These are phyloP conservation scores for Phytopythium sindhum DNA, from an alignment of 352 stramenopile species.

Conservation along the genomic window DNA sequence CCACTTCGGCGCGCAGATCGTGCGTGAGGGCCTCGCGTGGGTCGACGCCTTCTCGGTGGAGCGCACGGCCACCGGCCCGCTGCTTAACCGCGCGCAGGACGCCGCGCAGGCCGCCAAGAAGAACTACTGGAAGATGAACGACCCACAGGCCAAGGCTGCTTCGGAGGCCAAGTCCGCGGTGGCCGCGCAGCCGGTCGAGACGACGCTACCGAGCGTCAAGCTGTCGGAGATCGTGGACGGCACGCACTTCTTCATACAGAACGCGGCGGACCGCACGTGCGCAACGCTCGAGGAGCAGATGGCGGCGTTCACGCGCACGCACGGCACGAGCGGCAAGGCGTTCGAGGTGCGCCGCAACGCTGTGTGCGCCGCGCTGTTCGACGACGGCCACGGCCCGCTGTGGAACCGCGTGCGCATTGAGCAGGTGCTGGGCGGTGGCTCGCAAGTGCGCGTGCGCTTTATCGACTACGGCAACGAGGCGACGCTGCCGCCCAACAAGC, in stretches of 20 bases:
- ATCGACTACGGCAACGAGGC: slow-evolving; percentile 96
- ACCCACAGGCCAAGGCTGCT: slow-evolving; percentile 49
- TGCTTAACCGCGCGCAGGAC: slow-evolving; percentile 81
- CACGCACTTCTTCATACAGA: slow-evolving; percentile 93
- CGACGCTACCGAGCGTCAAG: slow-evolving; percentile 65
- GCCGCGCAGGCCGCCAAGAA: slow-evolving; percentile 90
- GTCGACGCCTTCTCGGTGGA: slow-evolving; percentile 93
- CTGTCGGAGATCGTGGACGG: slow-evolving; percentile 94
- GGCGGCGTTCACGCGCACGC: slow-evolving; percentile 88
- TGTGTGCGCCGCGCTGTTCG: slow-evolving; percentile 93
- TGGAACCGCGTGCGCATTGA: slow-evolving; percentile 96
- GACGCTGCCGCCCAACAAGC: slow-evolving; percentile 75
- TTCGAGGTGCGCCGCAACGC: slow-evolving; percentile 91
- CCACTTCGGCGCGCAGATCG: slow-evolving; percentile 91
- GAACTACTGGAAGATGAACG: slow-evolving; percentile 92
- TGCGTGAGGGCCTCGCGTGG: slow-evolving; percentile 91
- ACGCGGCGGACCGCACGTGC: slow-evolving; percentile 83
- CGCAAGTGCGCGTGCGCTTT: slow-evolving; percentile 81
- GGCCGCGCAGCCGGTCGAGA: slow-evolving; percentile 35
- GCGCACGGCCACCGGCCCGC: slow-evolving; percentile 76
- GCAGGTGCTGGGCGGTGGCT: slow-evolving; percentile 57
- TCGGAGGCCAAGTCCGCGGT: slow-evolving; percentile 29
- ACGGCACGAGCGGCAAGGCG: slow-evolving; percentile 85
- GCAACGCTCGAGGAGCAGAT: slow-evolving; percentile 92
- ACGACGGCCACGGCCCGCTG: slow-evolving; percentile 89